These are phyloP conservation scores for Umbellularia californica DNA, from an alignment of 164 flowering plant genomes.

Conservation along the genomic window DNA sequence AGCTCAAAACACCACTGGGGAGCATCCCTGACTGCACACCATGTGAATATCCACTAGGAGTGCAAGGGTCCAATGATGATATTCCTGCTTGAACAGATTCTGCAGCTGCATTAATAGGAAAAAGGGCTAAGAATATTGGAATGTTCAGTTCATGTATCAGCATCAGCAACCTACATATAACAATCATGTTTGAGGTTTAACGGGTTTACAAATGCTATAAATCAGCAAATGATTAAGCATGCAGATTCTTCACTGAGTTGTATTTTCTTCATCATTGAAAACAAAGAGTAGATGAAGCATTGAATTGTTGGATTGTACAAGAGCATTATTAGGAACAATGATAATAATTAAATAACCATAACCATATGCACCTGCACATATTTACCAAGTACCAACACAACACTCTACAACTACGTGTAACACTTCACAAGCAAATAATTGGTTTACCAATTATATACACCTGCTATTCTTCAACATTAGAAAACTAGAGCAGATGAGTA, in stretches of 20 bases:
- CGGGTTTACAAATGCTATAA: background rate
- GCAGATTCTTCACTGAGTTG: background rate
- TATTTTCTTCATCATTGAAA: background rate
- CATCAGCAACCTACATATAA: background rate
- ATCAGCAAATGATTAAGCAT: background rate
- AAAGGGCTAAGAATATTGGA: background rate
- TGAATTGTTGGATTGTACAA: no score
- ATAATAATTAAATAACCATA: no score
- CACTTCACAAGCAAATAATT: no score
- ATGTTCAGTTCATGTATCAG: background rate
- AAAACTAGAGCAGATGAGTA: no score
- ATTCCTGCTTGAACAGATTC: constrained; percentile 32
- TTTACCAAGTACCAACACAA: no score
- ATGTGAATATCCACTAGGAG: constrained; percentile 69
- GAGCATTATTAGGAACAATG: no score
- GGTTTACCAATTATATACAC: no score
- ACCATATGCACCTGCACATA: no score
- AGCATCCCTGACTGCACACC: constrained; percentile 25
- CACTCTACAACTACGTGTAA: no score
- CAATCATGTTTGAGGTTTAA: background rate
- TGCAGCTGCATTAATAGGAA: constrained; percentile 36
- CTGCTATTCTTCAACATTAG: no score
- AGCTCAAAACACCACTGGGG: constrained; percentile 35
- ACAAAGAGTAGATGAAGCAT: background rate
- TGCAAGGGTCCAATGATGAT: constrained; percentile 66